Percentiles rank a stretch among this genome's conserved stretches.
Conservation (phyloP, 805 yeast species). For the Barnettozyma sucrosica region DNA sequence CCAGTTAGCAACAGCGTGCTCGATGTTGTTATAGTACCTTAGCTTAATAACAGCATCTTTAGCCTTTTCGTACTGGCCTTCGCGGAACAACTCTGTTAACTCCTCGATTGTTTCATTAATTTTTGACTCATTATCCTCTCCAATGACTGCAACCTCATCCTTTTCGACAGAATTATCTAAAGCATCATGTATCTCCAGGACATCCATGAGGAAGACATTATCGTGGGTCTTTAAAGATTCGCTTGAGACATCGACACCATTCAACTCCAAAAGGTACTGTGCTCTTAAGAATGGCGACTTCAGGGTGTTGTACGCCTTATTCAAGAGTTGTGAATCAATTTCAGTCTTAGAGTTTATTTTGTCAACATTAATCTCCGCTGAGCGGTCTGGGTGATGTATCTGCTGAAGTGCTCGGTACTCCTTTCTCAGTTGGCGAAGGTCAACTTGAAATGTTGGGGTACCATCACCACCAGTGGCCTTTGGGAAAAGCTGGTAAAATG, state of each 20-base stretch:
- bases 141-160: slow-evolving; percentile 48
- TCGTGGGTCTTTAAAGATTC: slow-evolving; percentile 47
- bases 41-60: slow-evolving; percentile 63
- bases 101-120: slow-evolving; percentile 39
- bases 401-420: slow-evolving; percentile 76
- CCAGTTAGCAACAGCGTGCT: slow-evolving; percentile 71
- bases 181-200: slow-evolving; percentile 80
- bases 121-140: slow-evolving; percentile 51
- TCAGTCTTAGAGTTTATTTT: slow-evolving; percentile 21
- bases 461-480: slow-evolving; percentile 60
- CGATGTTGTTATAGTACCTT: slow-evolving; percentile 81
- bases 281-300: slow-evolving; percentile 67
- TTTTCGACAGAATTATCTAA: slow-evolving; percentile 60
- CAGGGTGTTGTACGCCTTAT: slow-evolving; percentile 72
- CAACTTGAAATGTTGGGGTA: slow-evolving; percentile 67
- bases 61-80: slow-evolving; percentile 49
- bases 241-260: slow-evolving; percentile 47
- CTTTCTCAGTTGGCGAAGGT: slow-evolving; percentile 50
- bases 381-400: slow-evolving; percentile 73
- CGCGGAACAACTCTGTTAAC: slow-evolving; percentile 42
- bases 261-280: slow-evolving; percentile 44
- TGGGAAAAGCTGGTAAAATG: slow-evolving; percentile 67
- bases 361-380: slow-evolving; percentile 16
- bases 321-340: slow-evolving; percentile 40
- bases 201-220: slow-evolving; percentile 61